Evolutionary conservation across 2,329 filamentous ascomycete genomes (phyloP).

Genomic region (Pseudogymnoascus sp.): DNA sequence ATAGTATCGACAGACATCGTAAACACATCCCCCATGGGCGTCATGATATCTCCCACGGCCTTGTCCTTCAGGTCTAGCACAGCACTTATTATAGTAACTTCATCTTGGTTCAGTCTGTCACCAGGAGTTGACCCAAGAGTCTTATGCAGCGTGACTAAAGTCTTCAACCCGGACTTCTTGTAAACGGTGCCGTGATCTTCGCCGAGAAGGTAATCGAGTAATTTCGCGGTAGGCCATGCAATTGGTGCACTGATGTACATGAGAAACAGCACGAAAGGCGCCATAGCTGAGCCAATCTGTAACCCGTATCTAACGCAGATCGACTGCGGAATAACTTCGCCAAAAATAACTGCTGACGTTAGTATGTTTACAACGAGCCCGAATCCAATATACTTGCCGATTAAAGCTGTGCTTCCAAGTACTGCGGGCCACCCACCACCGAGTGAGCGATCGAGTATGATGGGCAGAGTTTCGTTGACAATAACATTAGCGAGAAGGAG

Average conservation of each 20-base stretch:
- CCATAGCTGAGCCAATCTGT: slow-evolving; percentile 83
- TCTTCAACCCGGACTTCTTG: slow-evolving; percentile 94
- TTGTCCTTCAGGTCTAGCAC: slow-evolving; percentile 96
- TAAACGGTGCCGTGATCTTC: slow-evolving; percentile 91
- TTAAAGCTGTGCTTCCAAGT: slow-evolving; percentile 79
- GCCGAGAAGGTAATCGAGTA: slow-evolving; percentile 83
- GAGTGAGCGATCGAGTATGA: slow-evolving; percentile 83
- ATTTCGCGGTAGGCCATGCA: slow-evolving; percentile 87
- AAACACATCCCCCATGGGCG: slow-evolving; percentile 95
- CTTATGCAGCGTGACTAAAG: slow-evolving; percentile 75
- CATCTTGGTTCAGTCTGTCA: slow-evolving; percentile 89
- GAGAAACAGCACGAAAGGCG: slow-evolving; percentile 70
- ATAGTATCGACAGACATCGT: slow-evolving; percentile 93
- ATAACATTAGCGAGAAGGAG: slow-evolving; percentile 90
- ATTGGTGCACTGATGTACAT: slow-evolving; percentile 88
- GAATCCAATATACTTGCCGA: slow-evolving; percentile 50
- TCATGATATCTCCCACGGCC: slow-evolving; percentile 92
- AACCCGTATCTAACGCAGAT: slow-evolving; percentile 91
- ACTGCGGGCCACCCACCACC: slow-evolving; percentile 90
- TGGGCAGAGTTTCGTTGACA: slow-evolving; percentile 89
- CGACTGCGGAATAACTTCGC: slow-evolving; percentile 88
- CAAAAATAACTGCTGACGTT: slow-evolving; percentile 70
- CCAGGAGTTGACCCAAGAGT: slow-evolving; percentile 73
- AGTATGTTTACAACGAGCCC: slow-evolving; percentile 7
- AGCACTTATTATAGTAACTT: slow-evolving; percentile 97